Percentiles rank a stretch among this genome's conserved stretches.
phyloP scores from a whole-genome alignment of 202 grass and related monocot species.

The Carex arenaria region DNA sequence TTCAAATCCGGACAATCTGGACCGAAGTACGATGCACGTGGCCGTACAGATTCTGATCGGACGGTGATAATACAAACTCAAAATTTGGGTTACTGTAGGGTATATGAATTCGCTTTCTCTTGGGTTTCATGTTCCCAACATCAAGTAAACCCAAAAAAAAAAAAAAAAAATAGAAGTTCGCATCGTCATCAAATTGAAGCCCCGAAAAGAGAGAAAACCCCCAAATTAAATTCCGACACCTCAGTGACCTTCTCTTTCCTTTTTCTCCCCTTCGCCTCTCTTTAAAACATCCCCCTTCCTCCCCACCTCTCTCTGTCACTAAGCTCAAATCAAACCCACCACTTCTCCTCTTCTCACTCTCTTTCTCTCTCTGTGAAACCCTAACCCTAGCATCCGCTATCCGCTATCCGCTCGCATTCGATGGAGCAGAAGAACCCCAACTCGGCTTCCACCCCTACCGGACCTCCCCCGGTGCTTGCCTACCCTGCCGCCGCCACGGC shows the following conservation, averaged over 20 bases:
- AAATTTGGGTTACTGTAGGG: too few relatives aligned
- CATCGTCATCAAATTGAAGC: background rate
- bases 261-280: background rate
- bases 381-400: slow-evolving; percentile 18
- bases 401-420: background rate
- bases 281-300: background rate
- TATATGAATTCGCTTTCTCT: too few relatives aligned
- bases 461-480: slow-evolving; percentile 29
- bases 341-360: background rate
- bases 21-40: too few relatives aligned
- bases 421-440: slow-evolving; percentile 66
- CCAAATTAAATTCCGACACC: slow-evolving; percentile 9
- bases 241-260: background rate
- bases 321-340: slow-evolving; percentile 5
- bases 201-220: background rate
- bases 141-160: too few relatives aligned
- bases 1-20: too few relatives aligned
- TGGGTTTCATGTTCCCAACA: too few relatives aligned
- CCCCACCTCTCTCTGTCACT: background rate
- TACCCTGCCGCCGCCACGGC: slow-evolving; percentile 41
- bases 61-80: too few relatives aligned
- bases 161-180: too few relatives aligned
- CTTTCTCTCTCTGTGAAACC: slow-evolving; percentile 21
- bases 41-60: too few relatives aligned
- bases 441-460: slow-evolving; percentile 33